Percentiles rank a stretch among this genome's conserved stretches.
phyloP scores from a whole-genome alignment of 1,284 basidiomycete genomes.

The Cryptococcus amylolentus region DNA sequence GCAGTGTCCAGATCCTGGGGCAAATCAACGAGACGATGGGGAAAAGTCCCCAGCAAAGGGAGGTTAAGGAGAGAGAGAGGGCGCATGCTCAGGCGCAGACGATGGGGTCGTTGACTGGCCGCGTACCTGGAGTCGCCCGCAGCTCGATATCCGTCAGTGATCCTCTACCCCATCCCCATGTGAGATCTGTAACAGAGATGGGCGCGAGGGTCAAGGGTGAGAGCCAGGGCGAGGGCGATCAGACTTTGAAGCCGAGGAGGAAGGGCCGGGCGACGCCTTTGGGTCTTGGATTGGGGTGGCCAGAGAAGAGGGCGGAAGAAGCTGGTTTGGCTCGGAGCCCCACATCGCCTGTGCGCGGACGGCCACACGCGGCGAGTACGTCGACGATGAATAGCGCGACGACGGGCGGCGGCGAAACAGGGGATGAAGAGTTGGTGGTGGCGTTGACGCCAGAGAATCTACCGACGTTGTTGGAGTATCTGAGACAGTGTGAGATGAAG shows the following conservation, averaged over 20 bases:
- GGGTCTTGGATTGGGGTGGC: slow-evolving; percentile 19
- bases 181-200: not conserved
- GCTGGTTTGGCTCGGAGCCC: not conserved
- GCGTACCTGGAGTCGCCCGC: not conserved
- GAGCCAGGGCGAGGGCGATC: slow-evolving; percentile 3
- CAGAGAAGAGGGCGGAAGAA: slow-evolving; percentile 6
- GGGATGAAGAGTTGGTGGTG: slow-evolving; percentile 16
- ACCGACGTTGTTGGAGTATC: slow-evolving; percentile 38
- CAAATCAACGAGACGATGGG: not conserved
- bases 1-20: not conserved
- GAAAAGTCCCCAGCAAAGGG: not conserved
- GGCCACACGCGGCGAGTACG: not conserved
- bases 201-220: not conserved
- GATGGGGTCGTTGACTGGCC: not conserved
- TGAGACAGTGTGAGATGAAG: slow-evolving; percentile 40
- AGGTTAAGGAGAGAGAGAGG: not conserved
- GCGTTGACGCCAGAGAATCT: slow-evolving; percentile 46
- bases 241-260: slow-evolving; percentile 10
- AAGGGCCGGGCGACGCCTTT: slow-evolving; percentile 24
- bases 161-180: not conserved
- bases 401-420: not conserved
- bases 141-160: slow-evolving; percentile 1
- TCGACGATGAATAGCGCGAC: not conserved
- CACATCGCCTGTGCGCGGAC: not conserved
- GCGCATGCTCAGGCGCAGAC: not conserved